Conservation (phyloP, 768 basidiomycete species). For the Tulasnella sp. region DNA sequence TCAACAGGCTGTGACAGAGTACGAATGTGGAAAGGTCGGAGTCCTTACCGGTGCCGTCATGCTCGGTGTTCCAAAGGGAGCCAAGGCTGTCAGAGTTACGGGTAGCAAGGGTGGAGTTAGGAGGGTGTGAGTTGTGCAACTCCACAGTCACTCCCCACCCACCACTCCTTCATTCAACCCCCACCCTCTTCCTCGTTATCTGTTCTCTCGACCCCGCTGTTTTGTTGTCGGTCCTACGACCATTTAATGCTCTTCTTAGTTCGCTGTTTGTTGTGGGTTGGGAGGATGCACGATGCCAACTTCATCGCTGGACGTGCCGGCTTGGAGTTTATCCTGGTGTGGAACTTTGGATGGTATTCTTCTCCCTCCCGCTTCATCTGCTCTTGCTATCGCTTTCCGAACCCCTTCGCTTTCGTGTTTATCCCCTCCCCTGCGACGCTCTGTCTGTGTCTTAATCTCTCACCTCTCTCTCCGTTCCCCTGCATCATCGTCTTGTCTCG, state of each 20-base stretch:
- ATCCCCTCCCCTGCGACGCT: not conserved
- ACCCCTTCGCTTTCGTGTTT: not conserved
- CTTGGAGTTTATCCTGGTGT: too few relatives aligned
- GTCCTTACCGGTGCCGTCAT: conserved; percentile 19
- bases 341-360: not conserved
- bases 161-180: too few relatives aligned
- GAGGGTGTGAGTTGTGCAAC: not conserved
- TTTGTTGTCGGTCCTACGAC: too few relatives aligned
- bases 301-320: too few relatives aligned
- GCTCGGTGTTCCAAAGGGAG: conserved; percentile 17
- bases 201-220: too few relatives aligned
- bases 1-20: conserved; percentile 15
- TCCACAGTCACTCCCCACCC: too few relatives aligned
- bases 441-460: not conserved
- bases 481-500: too few relatives aligned
- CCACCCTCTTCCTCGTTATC: too few relatives aligned
- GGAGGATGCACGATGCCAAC: too few relatives aligned
- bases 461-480: not conserved
- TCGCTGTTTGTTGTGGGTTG: too few relatives aligned
- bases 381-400: not conserved
- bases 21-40: conserved; percentile 19
- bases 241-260: too few relatives aligned
- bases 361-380: not conserved
- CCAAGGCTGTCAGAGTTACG: not conserved
- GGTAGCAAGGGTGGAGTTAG: not conserved